Conservation (phyloP, 2,329 filamentous ascomycete genomes). For the Neurospora sp. region DNA sequence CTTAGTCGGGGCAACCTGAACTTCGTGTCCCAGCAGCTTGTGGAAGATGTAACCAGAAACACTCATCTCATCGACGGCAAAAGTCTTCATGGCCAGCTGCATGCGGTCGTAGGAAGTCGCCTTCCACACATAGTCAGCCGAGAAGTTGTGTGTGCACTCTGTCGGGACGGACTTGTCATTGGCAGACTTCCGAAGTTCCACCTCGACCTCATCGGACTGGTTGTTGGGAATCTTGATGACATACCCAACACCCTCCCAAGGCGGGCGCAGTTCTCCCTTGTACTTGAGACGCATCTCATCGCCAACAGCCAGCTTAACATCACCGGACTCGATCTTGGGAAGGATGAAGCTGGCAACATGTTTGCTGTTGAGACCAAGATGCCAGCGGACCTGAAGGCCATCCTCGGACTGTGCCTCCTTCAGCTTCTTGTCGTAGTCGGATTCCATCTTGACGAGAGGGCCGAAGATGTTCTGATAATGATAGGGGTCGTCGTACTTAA, state of each 20-base stretch:
- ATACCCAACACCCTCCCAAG: slow-evolving; percentile 97
- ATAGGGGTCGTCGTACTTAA: slow-evolving; percentile 94
- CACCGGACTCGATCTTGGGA: slow-evolving; percentile 92
- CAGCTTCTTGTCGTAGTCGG: slow-evolving; percentile 96
- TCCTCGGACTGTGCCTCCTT: slow-evolving; percentile 98
- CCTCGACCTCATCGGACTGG: slow-evolving; percentile 92
- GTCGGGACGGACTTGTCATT: slow-evolving; percentile 95
- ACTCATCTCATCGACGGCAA: slow-evolving; percentile 94
- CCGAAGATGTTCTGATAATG: slow-evolving; percentile 99
- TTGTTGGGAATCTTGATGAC: slow-evolving; percentile 99
- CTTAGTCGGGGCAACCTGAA: slow-evolving; percentile 90
- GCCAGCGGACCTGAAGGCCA: slow-evolving; percentile 88
- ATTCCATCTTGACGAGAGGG: slow-evolving; percentile 96
- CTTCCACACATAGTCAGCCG: slow-evolving; percentile 98
- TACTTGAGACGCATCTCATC: slow-evolving; percentile 98
- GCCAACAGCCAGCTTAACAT: slow-evolving; percentile 94
- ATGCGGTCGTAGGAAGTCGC: slow-evolving; percentile 98
- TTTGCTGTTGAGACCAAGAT: slow-evolving; percentile 93
- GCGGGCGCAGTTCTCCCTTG: slow-evolving; percentile 80
- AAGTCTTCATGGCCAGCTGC: slow-evolving; percentile 99
- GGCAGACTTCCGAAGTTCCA: slow-evolving; percentile 86
- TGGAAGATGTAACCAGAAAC: slow-evolving; percentile 99
- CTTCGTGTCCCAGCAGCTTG: slow-evolving; percentile 88
- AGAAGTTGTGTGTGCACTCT: slow-evolving; percentile 95
- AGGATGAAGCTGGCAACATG: slow-evolving; percentile 91